phyloP scores from a whole-genome alignment of 2,329 filamentous ascomycete species.

The Aspergillus uvarum region DNA sequence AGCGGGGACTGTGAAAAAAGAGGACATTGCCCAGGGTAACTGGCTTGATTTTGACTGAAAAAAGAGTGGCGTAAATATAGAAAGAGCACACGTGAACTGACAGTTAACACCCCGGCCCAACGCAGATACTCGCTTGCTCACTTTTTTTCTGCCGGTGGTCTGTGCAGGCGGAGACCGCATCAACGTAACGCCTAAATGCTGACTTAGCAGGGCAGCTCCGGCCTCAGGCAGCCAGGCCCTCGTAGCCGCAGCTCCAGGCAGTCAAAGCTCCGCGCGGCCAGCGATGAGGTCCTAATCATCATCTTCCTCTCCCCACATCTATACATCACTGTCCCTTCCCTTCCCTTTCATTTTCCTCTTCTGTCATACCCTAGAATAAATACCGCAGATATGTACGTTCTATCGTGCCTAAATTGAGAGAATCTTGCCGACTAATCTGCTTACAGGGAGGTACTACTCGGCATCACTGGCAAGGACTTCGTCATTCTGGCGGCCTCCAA shows the following conservation, averaged over 20 bases:
- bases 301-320: conserved; percentile 22
- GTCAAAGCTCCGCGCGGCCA: conserved; percentile 43
- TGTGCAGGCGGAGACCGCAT: conserved; percentile 28
- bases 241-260: conserved; percentile 37
- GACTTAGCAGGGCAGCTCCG: conserved; percentile 36
- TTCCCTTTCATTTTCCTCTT: conserved; percentile 14
- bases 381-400: conserved; percentile 30
- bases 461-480: conserved; percentile 99
- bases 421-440: conserved; percentile 19
- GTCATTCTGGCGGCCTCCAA: conserved; percentile 97
- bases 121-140: conserved; percentile 17
- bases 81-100: neutral
- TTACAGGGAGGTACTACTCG: conserved; percentile 90
- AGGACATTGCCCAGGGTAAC: conserved; percentile 66
- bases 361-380: neutral
- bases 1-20: conserved; percentile 88
- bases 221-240: conserved; percentile 24
- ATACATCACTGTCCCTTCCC: conserved; percentile 21
- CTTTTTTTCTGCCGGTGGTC: conserved; percentile 40
- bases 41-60: neutral
- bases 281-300: conserved; percentile 24
- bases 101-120: neutral
- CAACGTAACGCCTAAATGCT: conserved; percentile 35
- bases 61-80: neutral
- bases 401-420: conserved; percentile 10